Conservation (phyloP, 371 early-diverging fungal genomes). For the Hamiltosporidium tvaerminnensis region DNA sequence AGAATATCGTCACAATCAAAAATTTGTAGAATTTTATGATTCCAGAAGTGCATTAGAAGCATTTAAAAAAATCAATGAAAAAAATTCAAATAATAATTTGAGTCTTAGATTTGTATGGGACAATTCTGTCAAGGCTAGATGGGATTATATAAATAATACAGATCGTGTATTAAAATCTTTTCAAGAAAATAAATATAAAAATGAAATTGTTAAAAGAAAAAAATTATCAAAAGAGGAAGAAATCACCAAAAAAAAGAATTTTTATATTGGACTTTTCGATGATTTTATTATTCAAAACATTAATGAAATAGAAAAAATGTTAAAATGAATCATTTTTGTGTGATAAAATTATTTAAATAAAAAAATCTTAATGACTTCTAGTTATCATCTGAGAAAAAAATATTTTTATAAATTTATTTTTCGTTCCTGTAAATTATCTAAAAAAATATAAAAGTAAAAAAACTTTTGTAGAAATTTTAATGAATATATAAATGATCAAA, state of each 20-base stretch:
- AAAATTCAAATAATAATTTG: conserved; percentile 4
- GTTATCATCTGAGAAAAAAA: too few species aligned
- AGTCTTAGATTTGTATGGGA: conserved; percentile 35
- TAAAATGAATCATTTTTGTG: neutral
- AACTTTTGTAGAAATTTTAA: too few species aligned
- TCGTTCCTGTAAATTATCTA: too few species aligned
- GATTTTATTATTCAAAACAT: conserved; percentile 25
- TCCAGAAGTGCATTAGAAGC: conserved; percentile 34
- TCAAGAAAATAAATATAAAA: neutral
- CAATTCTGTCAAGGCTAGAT: conserved; percentile 17
- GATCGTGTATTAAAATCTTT: conserved; percentile 19
- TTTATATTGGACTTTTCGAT: conserved; percentile 19
- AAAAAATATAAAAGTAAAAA: too few species aligned
- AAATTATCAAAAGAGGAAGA: neutral
- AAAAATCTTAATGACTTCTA: neutral
- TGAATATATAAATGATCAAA: too few species aligned
- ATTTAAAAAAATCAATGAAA: conserved; percentile 13
- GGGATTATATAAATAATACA: conserved; percentile 29
- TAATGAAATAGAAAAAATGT: conserved; percentile 13
- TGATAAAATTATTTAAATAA: neutral
- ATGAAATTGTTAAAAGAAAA: conserved; percentile 8
- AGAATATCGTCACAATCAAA: conserved; percentile 21
- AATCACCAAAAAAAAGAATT: conserved; percentile 6
- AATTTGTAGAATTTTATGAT: conserved; percentile 49
- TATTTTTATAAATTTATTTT: too few species aligned